phyloP scores from a whole-genome alignment of 345 rosid genomes.

The Rhodomyrtus tomentosa region DNA sequence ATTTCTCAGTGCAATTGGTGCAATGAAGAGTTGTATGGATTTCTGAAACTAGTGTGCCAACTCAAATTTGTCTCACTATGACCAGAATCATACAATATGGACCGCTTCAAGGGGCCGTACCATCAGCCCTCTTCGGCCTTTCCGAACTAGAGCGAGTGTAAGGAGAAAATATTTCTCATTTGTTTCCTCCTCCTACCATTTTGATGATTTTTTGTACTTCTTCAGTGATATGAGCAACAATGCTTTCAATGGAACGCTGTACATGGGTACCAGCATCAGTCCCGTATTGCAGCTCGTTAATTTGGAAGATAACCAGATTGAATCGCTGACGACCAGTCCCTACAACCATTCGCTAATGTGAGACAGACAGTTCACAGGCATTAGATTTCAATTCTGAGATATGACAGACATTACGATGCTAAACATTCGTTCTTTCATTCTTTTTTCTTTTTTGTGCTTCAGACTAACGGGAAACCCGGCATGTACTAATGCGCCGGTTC shows the following conservation, averaged over 20 bases:
- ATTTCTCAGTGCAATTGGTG: background rate
- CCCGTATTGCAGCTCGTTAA: conserved; percentile 9
- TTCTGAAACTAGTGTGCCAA: background rate
- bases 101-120: conserved; percentile 5
- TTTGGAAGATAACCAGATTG: conserved; percentile 16
- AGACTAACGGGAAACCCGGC: conserved; percentile 88
- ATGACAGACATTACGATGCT: background rate
- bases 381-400: background rate
- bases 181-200: background rate
- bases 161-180: background rate
- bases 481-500: conserved; percentile 37
- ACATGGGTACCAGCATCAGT: conserved; percentile 8
- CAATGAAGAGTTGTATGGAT: background rate
- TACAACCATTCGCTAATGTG: conserved; percentile 45
- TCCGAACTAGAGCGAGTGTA: conserved; percentile 9
- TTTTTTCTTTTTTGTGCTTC: conserved; percentile 5
- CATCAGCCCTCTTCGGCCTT: background rate
- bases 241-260: conserved; percentile 19
- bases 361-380: background rate
- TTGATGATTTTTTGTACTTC: background rate
- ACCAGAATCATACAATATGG: conserved; percentile 7
- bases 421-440: background rate
- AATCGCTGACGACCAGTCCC: background rate
- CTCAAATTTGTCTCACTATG: background rate
- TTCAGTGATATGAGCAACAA: conserved; percentile 17